Evolutionary conservation across 805 yeast genomes (phyloP).

Genomic region (Blastobotrys chiropterorum): DNA sequence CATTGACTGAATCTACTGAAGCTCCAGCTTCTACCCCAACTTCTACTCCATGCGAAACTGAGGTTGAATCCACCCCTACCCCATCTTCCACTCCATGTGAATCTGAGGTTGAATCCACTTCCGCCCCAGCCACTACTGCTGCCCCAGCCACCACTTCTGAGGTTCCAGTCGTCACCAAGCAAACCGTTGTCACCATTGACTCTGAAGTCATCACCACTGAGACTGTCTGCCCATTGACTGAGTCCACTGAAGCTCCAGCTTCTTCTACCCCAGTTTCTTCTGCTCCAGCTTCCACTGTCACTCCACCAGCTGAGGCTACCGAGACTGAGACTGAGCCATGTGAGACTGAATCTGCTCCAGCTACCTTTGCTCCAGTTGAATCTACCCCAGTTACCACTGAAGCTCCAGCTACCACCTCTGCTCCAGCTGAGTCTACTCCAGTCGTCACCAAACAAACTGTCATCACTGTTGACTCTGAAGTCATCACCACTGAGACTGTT

Average conservation of each 20-base stretch:
- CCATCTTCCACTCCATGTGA: conserved; percentile 2
- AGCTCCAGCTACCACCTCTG: conserved; percentile 3
- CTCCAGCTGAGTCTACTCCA: conserved; percentile 5
- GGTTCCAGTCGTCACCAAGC: conserved; percentile 9
- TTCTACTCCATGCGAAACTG: conserved; percentile 1
- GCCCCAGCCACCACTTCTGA: conserved; percentile 8
- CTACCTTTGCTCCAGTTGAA: conserved; percentile 4
- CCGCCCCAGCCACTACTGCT: conserved; percentile 3
- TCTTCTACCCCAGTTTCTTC: conserved; percentile 2
- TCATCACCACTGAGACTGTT: neutral
- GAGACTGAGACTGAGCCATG: conserved; percentile 2
- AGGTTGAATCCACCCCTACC: neutral
- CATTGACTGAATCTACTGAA: conserved; percentile 8
- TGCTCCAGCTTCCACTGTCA: conserved; percentile 6
- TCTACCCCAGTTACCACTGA: conserved; percentile 4
- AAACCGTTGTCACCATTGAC: conserved; percentile 8
- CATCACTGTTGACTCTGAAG: conserved; percentile 3
- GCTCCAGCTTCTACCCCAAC: neutral
- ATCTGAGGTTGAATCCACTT: conserved; percentile 1
- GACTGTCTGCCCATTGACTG: conserved; percentile 8
- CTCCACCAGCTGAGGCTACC: conserved; percentile 5
- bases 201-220: conserved; percentile 9
- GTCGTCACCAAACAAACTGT: neutral
- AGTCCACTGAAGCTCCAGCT: conserved; percentile 2
- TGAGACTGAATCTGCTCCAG: neutral